Conservation (phyloP, 2,329 filamentous ascomycete species). For the Sphaceloma murrayae region DNA sequence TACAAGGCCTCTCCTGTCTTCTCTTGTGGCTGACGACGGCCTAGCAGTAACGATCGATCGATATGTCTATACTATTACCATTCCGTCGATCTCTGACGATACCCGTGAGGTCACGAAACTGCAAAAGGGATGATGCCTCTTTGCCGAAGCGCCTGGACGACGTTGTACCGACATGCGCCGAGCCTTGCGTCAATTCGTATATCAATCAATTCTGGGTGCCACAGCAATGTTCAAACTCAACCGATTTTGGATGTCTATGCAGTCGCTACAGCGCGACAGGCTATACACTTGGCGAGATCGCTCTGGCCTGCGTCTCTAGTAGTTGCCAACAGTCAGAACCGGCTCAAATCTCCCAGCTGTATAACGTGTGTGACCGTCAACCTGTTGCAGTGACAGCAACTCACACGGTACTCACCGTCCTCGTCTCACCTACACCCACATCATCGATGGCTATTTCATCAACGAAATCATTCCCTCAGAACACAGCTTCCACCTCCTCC, state of each 20-base stretch:
- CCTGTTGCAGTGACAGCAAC: conserved; percentile 23
- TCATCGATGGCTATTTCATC: background rate
- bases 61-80: too few relatives aligned
- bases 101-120: background rate
- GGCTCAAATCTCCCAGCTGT: conserved; percentile 19
- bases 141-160: conserved; percentile 18
- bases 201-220: conserved; percentile 21
- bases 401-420: conserved; percentile 23
- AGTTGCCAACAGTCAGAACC: conserved; percentile 19
- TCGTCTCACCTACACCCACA: conserved; percentile 16
- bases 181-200: conserved; percentile 24
- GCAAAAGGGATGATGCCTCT: background rate
- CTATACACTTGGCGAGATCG: conserved; percentile 28
- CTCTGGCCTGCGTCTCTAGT: conserved; percentile 18
- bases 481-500: background rate
- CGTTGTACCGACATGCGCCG: conserved; percentile 25
- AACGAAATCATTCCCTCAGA: background rate
- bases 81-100: background rate
- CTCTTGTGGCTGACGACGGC: background rate
- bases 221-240: conserved; percentile 17
- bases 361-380: conserved; percentile 24
- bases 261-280: conserved; percentile 26
- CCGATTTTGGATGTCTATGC: conserved; percentile 26
- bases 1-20: too few relatives aligned
- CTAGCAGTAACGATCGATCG: background rate